Evolutionary conservation across 495 filamentous ascomycete genomes (phyloP).

Genomic region (Cladorrhinum samala): DNA sequence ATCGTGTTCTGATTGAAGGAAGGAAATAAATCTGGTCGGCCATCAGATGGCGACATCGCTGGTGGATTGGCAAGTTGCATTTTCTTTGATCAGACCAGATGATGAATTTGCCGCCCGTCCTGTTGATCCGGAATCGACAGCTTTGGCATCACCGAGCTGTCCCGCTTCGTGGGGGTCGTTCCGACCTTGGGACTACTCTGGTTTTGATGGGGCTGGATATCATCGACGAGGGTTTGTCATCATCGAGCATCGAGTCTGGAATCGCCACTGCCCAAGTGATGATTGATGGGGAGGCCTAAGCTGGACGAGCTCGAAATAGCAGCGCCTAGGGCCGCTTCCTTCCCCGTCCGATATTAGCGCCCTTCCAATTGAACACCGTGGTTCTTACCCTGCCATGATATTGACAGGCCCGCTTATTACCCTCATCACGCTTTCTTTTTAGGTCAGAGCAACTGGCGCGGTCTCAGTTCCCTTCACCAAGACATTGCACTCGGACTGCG

Average conservation of each 20-base stretch:
- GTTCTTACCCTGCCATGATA: not conserved
- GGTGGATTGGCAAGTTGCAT: no score
- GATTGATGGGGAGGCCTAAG: not conserved
- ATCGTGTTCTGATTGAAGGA: no score
- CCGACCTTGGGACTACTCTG: not conserved
- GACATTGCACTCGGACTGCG: no score
- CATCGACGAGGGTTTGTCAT: no score
- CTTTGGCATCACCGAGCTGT: not conserved
- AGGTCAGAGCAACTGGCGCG: not conserved
- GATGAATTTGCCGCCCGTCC: not conserved
- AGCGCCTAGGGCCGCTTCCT: not conserved
- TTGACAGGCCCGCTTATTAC: slow-evolving; percentile 1
- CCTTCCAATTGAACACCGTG: not conserved
- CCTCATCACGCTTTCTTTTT: not conserved
- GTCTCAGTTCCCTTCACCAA: not conserved
- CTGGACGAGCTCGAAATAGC: not conserved
- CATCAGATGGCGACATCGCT: no score
- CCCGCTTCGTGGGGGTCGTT: slow-evolving; percentile 3
- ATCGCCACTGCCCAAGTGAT: no score
- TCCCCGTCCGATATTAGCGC: slow-evolving; percentile 1
- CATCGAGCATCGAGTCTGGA: no score
- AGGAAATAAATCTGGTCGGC: no score
- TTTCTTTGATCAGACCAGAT: not conserved
- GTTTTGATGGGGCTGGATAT: not conserved
- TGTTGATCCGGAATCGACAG: not conserved